Evolutionary conservation across 371 early-diverging fungal species (phyloP).

Genomic region (Chytridium lagenaria): DNA sequence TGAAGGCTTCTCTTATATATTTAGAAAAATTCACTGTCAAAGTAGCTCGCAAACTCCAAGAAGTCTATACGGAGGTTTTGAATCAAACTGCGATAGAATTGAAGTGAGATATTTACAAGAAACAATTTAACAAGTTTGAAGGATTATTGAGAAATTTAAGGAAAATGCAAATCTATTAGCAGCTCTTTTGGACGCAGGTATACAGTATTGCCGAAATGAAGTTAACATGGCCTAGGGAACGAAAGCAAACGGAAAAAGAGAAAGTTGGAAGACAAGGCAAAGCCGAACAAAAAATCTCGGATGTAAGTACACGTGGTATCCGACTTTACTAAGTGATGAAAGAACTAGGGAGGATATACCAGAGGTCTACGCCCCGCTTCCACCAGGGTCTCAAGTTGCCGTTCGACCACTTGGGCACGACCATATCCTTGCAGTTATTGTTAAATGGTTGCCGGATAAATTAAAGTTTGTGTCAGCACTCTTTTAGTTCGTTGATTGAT

Average conservation of each 20-base stretch:
- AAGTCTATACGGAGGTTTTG: slow-evolving; percentile 15
- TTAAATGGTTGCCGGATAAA: slow-evolving; percentile 35
- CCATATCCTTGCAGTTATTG: slow-evolving; percentile 43
- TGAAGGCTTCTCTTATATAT: no score
- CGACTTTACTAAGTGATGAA: background rate
- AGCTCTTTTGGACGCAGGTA: no score
- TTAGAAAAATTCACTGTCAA: slow-evolving; percentile 29
- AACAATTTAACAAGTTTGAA: no score
- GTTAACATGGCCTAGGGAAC: no score
- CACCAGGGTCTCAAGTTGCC: slow-evolving; percentile 35
- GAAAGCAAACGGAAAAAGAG: slow-evolving; percentile 65
- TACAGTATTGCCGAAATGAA: no score
- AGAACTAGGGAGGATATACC: background rate
- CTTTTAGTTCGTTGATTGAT: no score
- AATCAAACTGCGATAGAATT: slow-evolving; percentile 14
- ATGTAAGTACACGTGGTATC: slow-evolving; percentile 48
- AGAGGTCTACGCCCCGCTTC: slow-evolving; percentile 12
- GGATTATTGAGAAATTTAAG: background rate
- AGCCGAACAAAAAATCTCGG: slow-evolving; percentile 58
- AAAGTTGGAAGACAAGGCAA: slow-evolving; percentile 64
- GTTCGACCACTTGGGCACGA: slow-evolving; percentile 37
- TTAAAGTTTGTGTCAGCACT: slow-evolving; percentile 50
- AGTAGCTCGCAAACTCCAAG: slow-evolving; percentile 29
- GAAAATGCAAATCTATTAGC: background rate
- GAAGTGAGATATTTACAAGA: no score